phyloP scores from a whole-genome alignment of 2,329 filamentous ascomycete genomes.

The Neonectria faginata region DNA sequence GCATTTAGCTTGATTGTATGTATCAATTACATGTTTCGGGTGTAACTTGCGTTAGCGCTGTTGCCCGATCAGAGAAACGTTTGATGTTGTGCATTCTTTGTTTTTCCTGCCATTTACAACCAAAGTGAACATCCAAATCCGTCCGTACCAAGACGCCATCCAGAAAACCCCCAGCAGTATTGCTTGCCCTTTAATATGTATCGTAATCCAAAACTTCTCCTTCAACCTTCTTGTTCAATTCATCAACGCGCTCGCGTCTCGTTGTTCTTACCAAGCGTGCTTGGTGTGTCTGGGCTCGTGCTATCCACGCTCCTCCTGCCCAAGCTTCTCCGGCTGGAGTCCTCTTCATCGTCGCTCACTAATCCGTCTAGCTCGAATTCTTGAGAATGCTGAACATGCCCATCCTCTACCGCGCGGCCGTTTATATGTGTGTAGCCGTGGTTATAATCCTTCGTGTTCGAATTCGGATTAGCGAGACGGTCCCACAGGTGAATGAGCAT shows the following conservation, averaged over 20 bases:
- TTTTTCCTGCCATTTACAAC: neutral
- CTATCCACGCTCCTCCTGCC: slow-evolving; percentile 47
- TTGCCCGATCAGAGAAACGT: neutral
- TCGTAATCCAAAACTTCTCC: neutral
- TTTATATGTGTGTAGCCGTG: slow-evolving; percentile 52
- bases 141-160: slow-evolving; percentile 6
- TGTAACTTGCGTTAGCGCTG: neutral
- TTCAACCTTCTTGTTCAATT: neutral
- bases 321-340: slow-evolving; percentile 56
- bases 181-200: neutral
- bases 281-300: slow-evolving; percentile 57
- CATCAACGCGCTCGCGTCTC: slow-evolving; percentile 26
- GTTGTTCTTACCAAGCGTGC: slow-evolving; percentile 51
- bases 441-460: slow-evolving; percentile 51
- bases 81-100: neutral
- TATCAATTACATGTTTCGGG: neutral
- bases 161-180: neutral
- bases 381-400: slow-evolving; percentile 80
- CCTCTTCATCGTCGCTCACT: slow-evolving; percentile 88
- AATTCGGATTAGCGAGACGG: slow-evolving; percentile 59
- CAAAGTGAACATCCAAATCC: neutral
- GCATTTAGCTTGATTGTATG: too few relatives aligned
- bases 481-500: slow-evolving; percentile 89
- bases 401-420: slow-evolving; percentile 58
- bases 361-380: slow-evolving; percentile 94